Base-by-base conservation (phyloP, 345 rosid genomes). In the Salix arbutifolia region DNA sequence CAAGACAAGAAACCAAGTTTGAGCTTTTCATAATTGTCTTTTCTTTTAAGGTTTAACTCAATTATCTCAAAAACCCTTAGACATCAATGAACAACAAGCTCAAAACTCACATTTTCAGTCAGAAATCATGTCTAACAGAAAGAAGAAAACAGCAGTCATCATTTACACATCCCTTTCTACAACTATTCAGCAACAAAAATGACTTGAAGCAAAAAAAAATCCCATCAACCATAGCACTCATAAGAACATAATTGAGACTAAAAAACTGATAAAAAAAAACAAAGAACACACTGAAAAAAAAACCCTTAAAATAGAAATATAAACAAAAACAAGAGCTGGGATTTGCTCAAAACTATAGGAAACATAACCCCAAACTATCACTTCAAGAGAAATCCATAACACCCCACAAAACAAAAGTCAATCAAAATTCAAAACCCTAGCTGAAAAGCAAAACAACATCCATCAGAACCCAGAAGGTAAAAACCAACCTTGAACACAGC, bases 351-450 rank as follows among this genome's bases (percentile, higher is more conserved):
- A 71, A 31, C 37, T 31, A 31, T 37, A 50, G 17, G 56, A 71
- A 71, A 46, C 28, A 42, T 17, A 64, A 12, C 16, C 44, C 37
- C 48, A 44, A 77, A 31, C 23, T 23, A 30, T 37, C 5, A 44
- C n/a, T 17, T 17, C n/a, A 14, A 35, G 31, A 37, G 3, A 26
- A 58, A 23, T 16, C 16, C 5, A 75, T 46, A 75, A 69, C 33
- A 37, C 56, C 52, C 18, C 9, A 23, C n/a, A 8, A 37, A n/a
- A n/a, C 60, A 40, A 35, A 37, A 76, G n/a, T 26, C 74, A 76
- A 28, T n/a, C n/a, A n/a, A n/a, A n/a, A n/a, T n/a, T 18, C 71
- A 4, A 78, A 72, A 72, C 56, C 33, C 60, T 40, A 77, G 74
- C 65, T 72, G 30, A 56, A 72, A 50, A 37, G 13, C 50, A 67